Percentiles rank a stretch among this genome's conserved stretches.
Evolutionary conservation across 129 eudicot genomes (phyloP).

Genomic region (Escallonia herrerae): DNA sequence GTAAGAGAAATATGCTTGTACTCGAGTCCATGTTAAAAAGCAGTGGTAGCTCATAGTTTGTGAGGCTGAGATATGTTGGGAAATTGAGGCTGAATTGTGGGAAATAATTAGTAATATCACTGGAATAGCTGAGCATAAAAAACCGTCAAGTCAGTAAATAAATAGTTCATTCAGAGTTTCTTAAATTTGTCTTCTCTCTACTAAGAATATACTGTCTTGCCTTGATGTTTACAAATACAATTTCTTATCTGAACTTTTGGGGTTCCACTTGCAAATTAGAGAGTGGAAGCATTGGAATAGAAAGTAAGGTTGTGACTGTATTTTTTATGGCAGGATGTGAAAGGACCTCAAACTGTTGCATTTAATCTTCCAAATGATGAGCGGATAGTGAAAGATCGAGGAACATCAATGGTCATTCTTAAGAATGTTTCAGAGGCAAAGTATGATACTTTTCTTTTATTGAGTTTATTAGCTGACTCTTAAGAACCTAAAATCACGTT

Average conservation of each 20-base stretch:
- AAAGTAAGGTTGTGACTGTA: constrained; percentile 4
- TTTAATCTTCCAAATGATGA: constrained; percentile 97
- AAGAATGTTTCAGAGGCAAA: constrained; percentile 97
- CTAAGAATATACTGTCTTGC: too few species aligned
- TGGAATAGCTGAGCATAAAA: too few species aligned
- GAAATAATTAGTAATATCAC: too few species aligned
- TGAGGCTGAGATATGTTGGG: too few species aligned
- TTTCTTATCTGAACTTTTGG: constrained; percentile 1
- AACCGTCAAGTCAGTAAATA: too few species aligned
- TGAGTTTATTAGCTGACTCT: background rate
- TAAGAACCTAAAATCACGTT: constrained; percentile 12
- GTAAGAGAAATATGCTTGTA: too few species aligned
- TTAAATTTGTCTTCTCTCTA: too few species aligned
- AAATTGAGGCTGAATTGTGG: too few species aligned
- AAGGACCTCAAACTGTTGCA: constrained; percentile 98
- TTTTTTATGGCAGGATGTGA: constrained; percentile 64
- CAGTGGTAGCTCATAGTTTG: too few species aligned
- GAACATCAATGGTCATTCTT: constrained; percentile 97
- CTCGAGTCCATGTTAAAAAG: too few species aligned
- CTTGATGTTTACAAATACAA: background rate
- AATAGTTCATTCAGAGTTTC: too few species aligned
- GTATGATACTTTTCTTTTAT: constrained; percentile 25
- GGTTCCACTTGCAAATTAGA: background rate
- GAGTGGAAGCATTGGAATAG: background rate
- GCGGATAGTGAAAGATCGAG: constrained; percentile 86